Base-by-base conservation (phyloP, 2,329 filamentous ascomycete genomes). In the Colletotrichum sp. region DNA sequence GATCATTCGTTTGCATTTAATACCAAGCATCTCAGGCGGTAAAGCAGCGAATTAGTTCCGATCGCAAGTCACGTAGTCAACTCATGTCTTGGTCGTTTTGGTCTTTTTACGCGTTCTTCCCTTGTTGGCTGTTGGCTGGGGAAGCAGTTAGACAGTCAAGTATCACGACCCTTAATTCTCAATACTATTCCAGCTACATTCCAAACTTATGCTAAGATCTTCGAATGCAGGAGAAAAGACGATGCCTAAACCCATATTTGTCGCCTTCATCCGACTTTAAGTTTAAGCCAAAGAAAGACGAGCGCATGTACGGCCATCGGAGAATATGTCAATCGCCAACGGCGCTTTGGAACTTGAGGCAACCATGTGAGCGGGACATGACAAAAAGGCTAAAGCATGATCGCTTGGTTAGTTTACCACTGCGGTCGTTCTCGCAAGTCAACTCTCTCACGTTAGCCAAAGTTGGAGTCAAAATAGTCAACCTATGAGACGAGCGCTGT, bases 221-320 rank as follows among this genome's bases (percentile, higher is more conserved):
- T 18, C 3, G 16, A 9, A 18, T 43, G 8, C 16, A 18, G 16
- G 16, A 1, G 8, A 0, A 43, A 43, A 9, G 5, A 5, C 8
- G 6, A 43, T 7, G n/a, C 9, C 18, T 21, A 1, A 21, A 21
- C 0, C 10, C 2, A 21, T 21, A 21, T 48, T 7, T 0, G 43
- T 21, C 43, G n/a, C 3, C 18, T 10, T 48, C 43, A 13, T 48
- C 3, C 13, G 1, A 36, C 13, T 36, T 36, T 1, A 36, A 36
- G 34, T 2, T 36, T 7, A 36, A 36, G 2, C 34, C 34, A 48
- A 48, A 8, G 9, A 48, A 48, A n/a, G 16, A n/a, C 9, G 5
- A 3, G 10, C 13, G 5, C 13, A n/a, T 48, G 10, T n/a, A n/a
- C 39, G 39, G 39, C 39, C 9, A 48, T 12, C n/a, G 43, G 43